Evolutionary conservation across 2,329 filamentous ascomycete genomes (phyloP).

Genomic region (Aureobasidium uvarum): DNA sequence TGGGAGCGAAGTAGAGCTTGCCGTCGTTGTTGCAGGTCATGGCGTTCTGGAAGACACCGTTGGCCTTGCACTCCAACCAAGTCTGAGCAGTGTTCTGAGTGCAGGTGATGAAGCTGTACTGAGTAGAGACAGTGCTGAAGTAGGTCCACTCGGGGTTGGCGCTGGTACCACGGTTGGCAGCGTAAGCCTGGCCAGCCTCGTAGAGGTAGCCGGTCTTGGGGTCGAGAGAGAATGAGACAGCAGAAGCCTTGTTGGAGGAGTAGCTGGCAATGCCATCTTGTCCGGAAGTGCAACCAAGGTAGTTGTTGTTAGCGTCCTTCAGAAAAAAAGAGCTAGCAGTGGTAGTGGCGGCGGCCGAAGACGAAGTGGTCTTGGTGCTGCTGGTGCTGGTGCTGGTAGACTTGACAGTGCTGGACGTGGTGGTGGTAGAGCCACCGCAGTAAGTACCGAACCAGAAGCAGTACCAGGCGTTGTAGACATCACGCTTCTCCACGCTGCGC

Average conservation of each 20-base stretch:
- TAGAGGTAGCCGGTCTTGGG: constrained; percentile 13
- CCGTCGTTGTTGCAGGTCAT: constrained; percentile 22
- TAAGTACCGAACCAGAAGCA: constrained; percentile 3
- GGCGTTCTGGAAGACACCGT: constrained; percentile 14
- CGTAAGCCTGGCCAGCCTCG: neutral
- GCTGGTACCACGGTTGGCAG: constrained; percentile 10
- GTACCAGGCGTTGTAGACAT: constrained; percentile 3
- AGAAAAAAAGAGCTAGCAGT: neutral
- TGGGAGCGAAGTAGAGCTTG: constrained; percentile 19
- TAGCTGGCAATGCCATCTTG: neutral
- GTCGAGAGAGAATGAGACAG: neutral
- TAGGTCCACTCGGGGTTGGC: constrained; percentile 2
- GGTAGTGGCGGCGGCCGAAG: neutral
- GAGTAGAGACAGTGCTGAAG: neutral
- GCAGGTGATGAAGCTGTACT: constrained; percentile 3
- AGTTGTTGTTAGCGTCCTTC: constrained; percentile 15
- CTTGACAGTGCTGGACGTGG: constrained; percentile 24
- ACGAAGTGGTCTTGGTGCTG: constrained; percentile 22
- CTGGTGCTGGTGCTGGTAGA: constrained; percentile 24
- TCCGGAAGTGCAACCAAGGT: neutral
- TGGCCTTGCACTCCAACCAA: constrained; percentile 19
- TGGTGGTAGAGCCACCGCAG: constrained; percentile 21
- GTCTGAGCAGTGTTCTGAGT: neutral
- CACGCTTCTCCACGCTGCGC: constrained; percentile 27
- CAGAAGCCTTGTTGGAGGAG: constrained; percentile 3